A percentile compares a stretch with the other conserved stretches of the same genome.
Conservation (phyloP, 805 yeast species). For the Yarrowia deformans region DNA sequence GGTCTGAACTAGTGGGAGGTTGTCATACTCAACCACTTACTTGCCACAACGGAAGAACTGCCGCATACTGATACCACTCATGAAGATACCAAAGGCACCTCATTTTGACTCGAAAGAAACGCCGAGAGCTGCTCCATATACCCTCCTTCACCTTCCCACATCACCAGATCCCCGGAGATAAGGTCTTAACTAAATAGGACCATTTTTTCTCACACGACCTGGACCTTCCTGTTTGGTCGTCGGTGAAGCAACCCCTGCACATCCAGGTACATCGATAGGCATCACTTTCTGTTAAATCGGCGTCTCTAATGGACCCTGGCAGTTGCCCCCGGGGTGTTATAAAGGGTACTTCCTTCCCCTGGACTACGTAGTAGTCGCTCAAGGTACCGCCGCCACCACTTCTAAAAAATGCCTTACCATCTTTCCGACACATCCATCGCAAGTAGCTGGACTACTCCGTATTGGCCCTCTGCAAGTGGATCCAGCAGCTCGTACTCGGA, state of each 20-base stretch:
- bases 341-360: neutral
- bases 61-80: neutral
- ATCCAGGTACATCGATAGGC: slow-evolving; percentile 14
- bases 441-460: slow-evolving; percentile 23
- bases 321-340: neutral
- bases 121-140: no score
- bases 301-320: slow-evolving; percentile 1
- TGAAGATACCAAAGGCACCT: neutral
- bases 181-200: slow-evolving; percentile 27
- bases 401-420: neutral
- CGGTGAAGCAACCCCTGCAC: slow-evolving; percentile 12
- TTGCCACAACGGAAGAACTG: no score
- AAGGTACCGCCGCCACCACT: neutral
- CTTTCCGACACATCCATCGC: neutral
- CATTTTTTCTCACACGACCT: slow-evolving; percentile 10
- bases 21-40: no score
- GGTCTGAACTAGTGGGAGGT: no score
- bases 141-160: neutral
- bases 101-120: neutral
- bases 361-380: neutral
- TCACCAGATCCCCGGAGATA: neutral
- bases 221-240: slow-evolving; percentile 9
- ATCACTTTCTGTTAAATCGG: neutral
- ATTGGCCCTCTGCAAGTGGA: neutral
- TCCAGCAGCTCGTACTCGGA: neutral